These are phyloP conservation scores for Pseudonectria buxi DNA, from an alignment of 2,329 filamentous ascomycete genomes.

Conservation along the genomic window DNA sequence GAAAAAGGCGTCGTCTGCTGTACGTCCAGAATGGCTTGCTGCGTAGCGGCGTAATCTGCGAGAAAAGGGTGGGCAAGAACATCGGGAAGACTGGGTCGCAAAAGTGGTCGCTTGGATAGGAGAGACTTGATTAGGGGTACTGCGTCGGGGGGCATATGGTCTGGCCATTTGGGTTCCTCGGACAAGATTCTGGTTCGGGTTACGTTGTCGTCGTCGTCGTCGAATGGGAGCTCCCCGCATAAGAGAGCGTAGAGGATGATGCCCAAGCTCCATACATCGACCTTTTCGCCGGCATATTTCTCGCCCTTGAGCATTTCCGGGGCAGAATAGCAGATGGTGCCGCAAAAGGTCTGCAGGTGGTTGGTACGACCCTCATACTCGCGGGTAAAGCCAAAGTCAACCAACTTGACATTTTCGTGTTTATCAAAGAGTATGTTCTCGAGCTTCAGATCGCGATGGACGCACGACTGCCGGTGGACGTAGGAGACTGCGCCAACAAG, in stretches of 20 bases:
- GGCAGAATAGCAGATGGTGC: constrained; percentile 94
- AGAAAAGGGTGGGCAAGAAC: constrained; percentile 86
- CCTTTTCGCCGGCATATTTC: constrained; percentile 96
- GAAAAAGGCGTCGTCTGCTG: constrained; percentile 77
- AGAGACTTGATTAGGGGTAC: constrained; percentile 68
- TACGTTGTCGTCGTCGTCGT: constrained; percentile 86
- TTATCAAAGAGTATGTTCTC: constrained; percentile 90
- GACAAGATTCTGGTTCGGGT: constrained; percentile 81
- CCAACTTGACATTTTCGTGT: constrained; percentile 93
- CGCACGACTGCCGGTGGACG: constrained; percentile 90
- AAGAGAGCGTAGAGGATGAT: constrained; percentile 79
- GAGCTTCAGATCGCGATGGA: constrained; percentile 93
- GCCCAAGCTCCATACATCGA: constrained; percentile 90
- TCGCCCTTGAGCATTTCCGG: constrained; percentile 98
- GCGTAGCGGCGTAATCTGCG: constrained; percentile 75
- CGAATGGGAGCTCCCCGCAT: constrained; percentile 84
- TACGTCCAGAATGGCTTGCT: constrained; percentile 81
- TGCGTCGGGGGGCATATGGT: constrained; percentile 70
- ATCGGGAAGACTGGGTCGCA: constrained; percentile 75
- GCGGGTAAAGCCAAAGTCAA: constrained; percentile 95
- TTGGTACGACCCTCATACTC: constrained; percentile 95
- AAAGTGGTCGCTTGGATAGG: constrained; percentile 83
- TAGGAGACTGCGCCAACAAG: constrained; percentile 91
- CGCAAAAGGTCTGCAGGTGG: constrained; percentile 94
- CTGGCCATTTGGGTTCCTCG: constrained; percentile 79